Evolutionary conservation across 2,329 filamentous ascomycete genomes (phyloP), one percentile per base, ranked within the genome.

Genomic region (Hymenoscyphus linearis): DNA sequence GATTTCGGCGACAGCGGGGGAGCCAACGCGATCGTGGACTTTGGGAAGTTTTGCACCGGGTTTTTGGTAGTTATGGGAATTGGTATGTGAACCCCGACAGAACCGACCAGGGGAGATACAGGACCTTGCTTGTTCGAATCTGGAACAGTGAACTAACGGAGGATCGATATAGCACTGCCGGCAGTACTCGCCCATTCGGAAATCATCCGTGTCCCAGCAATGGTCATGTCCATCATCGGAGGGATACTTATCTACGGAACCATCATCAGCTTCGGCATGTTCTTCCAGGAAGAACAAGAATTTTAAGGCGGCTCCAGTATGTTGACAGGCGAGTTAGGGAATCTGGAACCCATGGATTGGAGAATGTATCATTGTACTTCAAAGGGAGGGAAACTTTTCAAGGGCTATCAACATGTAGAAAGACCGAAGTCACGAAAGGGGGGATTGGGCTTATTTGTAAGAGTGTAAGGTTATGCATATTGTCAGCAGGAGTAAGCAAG

Each of bases 31-130:
- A 80, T 96, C n/a, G 82, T 97, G 57, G 95, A 99, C 74, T 87
- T 99, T 70, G 95, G 95, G 37, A 84, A 93, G 65, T 99, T 98
- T 80, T 83, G 91, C 71, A 99, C 95, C 0, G 95, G 93, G 0
- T 98, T 98, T 75, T 81, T 99, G 74, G 93, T 98, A 9, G 85
- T 98, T 37, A 98, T 98, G 93, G 95, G 95, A 59, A 89, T 98
- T 77, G 93, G 93, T 97, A 80, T 63, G 90, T 86, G 60, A 13
- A 4, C 2, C 22, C 25, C 22, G 1, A 4, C 47, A 31, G 14
- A 47, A 1, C 13, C 40, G 40, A 3, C 26, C 4, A 13, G 50
- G 25, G 7, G 12, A 16, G 18, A 36, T 1, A 50, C 34, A 37
- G 40, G 55, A 22, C 3, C 13, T 37, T 47, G 31, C 1, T 56